Evolutionary conservation across 768 basidiomycete species (phyloP), one percentile per base, ranked within the genome.

Genomic region (Crepidotus variabilis): DNA sequence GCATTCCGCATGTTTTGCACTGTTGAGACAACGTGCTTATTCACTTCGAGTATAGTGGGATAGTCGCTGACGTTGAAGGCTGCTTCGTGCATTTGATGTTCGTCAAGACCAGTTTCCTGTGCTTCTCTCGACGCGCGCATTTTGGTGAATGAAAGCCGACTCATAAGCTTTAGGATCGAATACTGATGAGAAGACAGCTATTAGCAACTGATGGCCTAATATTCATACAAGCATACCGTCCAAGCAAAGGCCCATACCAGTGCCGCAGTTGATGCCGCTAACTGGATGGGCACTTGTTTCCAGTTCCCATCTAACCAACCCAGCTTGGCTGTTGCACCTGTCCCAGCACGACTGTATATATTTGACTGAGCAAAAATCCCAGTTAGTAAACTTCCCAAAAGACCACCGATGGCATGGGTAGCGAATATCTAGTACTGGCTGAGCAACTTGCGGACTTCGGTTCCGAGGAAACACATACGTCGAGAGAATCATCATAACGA

Each of bases 261-360:
- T 18, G 86, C 83, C 20, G 86, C 74, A 10, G 71, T 69, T 0
- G 85, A 86, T 69, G 86, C 85, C 0, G 88, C 94, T 59, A 93
- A 65, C 68, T 95, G 92, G 60, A 87, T 85, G 3, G 84, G 91
- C 49, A 96, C 81, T 68, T 95, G 94, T 45, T 83, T 74, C 61
- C 78, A 90, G 69, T 90, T 78, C 67, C 83, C 82, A 70, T 91
- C 83, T 55, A 95, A 71, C 93, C 93, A 97, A 32, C 94, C 94
- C 10, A 93, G 93, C 51, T 74, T 67, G 57, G 86, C 87, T 0
- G 21, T 10, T 1, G 80, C 75, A 60, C 74, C 60, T 2, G 90
- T 92, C 68, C 96, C 94, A 61, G 85, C 87, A 46, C 73, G 77
- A 14, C 92, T 89, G 28, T 28, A 28, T 33, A 96, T 76, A 52